phyloP scores from a whole-genome alignment of 1,284 basidiomycete genomes.

The Pseudozyma tsukubaensis region DNA sequence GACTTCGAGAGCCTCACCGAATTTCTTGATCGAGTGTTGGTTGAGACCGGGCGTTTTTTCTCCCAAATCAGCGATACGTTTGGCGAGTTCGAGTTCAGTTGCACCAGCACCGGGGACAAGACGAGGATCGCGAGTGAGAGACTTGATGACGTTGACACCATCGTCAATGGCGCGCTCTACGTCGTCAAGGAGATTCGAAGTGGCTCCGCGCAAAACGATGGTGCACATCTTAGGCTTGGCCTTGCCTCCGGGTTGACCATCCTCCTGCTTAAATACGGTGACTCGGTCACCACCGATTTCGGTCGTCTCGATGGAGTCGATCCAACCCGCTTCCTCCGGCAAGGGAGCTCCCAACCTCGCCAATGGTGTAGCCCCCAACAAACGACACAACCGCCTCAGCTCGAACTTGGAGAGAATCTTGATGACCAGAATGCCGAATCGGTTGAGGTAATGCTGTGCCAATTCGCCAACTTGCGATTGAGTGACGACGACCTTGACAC shows the following conservation, averaged over 20 bases:
- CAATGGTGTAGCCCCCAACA: constrained; percentile 94
- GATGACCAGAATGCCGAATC: constrained; percentile 91
- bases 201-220: constrained; percentile 77
- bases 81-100: constrained; percentile 89
- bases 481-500: constrained; percentile 91
- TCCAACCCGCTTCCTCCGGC: constrained; percentile 92
- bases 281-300: constrained; percentile 98
- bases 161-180: constrained; percentile 96
- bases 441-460: constrained; percentile 95
- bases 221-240: constrained; percentile 66
- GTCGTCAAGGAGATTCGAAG: constrained; percentile 93
- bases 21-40: constrained; percentile 93
- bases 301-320: constrained; percentile 93
- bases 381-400: constrained; percentile 89
- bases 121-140: constrained; percentile 87
- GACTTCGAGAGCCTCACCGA: constrained; percentile 89
- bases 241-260: constrained; percentile 64
- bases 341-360: constrained; percentile 95
- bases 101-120: constrained; percentile 95
- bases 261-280: constrained; percentile 87
- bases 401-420: constrained; percentile 99
- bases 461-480: constrained; percentile 94
- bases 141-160: constrained; percentile 95
- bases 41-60: constrained; percentile 88
- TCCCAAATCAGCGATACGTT: constrained; percentile 85